Base-by-base conservation (phyloP, 2,329 filamentous ascomycete genomes). In the Colletotrichum sp. region DNA sequence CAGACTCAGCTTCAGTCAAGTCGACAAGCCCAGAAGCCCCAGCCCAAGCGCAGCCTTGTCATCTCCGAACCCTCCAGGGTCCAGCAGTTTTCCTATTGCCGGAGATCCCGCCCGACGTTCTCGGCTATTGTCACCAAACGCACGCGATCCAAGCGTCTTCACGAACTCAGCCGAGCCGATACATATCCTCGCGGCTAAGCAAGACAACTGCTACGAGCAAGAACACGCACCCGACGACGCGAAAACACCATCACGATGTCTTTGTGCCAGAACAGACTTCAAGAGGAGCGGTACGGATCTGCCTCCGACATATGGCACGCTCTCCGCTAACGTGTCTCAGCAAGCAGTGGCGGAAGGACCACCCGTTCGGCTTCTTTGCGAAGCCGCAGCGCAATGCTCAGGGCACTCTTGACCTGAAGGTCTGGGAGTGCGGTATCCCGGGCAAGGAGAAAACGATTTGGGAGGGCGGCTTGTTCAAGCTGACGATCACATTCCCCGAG, bases 401-500 rank as follows among this genome's bases (percentile, higher is more conserved):
- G 77, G 96, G 95, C 69, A 91, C 95, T 2, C 90, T 98, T 66
- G 97, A 99, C 81, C 88, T 99, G 76, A 98, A 98, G 89, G 91
- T 92, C 77, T 99, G 97, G 97, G 96, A 98, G 79, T 98, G 97
- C 80, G 96, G 96, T 57, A 94, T 99, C 57, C 97, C 97, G 5
- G 97, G 97, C 80, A 98, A 98, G 83, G 93, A 98, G 74, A 97
- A 97, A 87, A 99, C 97, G 0, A 92, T 98, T 27, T 99, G 97
- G 97, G 96, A 98, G 81, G 96, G 96, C n/a, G 97, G 97, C 3
- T 86, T 98, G 13, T 98, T 98, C 87, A 99, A 98, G 87, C 87
- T 99, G 73, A 95, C 94, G 72, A 93, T 99, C 79, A 92, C 90
- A 13, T 99, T 99, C 79, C 97, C 97, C 0, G 97, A 99, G 80